phyloP scores from a whole-genome alignment of 2,329 filamentous ascomycete genomes.

The Microsporum canis region DNA sequence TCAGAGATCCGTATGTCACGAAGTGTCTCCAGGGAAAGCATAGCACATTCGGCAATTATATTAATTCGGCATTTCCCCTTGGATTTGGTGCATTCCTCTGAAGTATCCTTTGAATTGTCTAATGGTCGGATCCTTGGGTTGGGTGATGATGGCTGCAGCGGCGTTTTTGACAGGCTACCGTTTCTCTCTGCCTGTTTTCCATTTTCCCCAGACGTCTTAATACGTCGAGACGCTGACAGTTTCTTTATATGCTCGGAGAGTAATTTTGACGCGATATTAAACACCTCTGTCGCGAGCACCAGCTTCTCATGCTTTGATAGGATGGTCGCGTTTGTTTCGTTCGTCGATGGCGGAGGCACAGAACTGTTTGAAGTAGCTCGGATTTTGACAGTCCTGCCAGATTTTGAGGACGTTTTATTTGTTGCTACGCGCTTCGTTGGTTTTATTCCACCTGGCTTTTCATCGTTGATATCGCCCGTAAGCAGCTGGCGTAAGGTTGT shows the following conservation, averaged over 20 bases:
- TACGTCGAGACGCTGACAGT: conserved; percentile 7
- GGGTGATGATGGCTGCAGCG: conserved; percentile 22
- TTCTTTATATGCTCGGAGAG: conserved; percentile 31
- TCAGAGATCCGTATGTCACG: conserved; percentile 26
- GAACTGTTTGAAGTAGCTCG: conserved; percentile 19
- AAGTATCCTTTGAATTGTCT: conserved; percentile 16
- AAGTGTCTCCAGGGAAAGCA: conserved; percentile 30
- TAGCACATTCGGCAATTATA: conserved; percentile 31
- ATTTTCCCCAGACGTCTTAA: not conserved
- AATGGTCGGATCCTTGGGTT: conserved; percentile 21
- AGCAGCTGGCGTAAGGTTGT: conserved; percentile 31
- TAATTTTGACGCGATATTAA: conserved; percentile 35
- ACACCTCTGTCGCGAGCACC: conserved; percentile 36
- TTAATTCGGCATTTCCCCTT: conserved; percentile 18
- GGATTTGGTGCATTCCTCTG: conserved; percentile 4
- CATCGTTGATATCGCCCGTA: conserved; percentile 15
- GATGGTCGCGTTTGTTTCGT: conserved; percentile 19
- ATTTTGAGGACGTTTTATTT: not conserved
- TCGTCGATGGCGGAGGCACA: conserved; percentile 15
- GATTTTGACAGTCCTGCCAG: conserved; percentile 18
- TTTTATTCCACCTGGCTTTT: conserved; percentile 18
- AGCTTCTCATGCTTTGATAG: conserved; percentile 31
- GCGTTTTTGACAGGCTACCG: conserved; percentile 9
- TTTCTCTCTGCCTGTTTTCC: not conserved
- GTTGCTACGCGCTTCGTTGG: conserved; percentile 15